Evolutionary conservation across 306 rosid species (phyloP).

Genomic region (Medicago lupulina): DNA sequence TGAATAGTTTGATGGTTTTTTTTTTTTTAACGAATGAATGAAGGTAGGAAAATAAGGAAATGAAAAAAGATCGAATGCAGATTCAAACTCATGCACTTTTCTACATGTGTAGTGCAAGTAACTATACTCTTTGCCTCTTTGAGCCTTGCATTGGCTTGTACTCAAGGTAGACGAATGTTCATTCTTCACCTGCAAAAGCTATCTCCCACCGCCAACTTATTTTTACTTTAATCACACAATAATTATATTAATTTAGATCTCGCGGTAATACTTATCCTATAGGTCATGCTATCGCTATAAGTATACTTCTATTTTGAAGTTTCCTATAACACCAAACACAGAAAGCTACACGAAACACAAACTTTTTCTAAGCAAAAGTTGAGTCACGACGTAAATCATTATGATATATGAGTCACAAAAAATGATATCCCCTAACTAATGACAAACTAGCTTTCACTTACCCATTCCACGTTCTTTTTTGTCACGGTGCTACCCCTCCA

Average conservation of each 20-base stretch:
- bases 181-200: neutral
- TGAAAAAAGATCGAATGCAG: neutral
- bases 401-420: neutral
- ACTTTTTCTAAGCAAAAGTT: neutral
- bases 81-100: neutral
- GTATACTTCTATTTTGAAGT: neutral
- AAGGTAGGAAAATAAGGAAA: too few species aligned
- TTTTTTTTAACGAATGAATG: too few species aligned
- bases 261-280: neutral
- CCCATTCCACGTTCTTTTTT: conserved; percentile 19
- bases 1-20: too few species aligned
- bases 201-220: conserved; percentile 12
- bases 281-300: neutral
- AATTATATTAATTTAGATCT: too few species aligned
- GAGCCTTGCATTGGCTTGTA: neutral
- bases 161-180: neutral
- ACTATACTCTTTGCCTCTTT: neutral
- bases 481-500: neutral
- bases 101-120: neutral
- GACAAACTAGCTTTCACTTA: neutral
- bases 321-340: neutral
- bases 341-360: conserved; percentile 13
- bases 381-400: neutral
- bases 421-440: neutral
- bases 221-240: neutral